Evolutionary conservation across 352 stramenopile species (phyloP).

Genomic region (Phytophthora tubulina): DNA sequence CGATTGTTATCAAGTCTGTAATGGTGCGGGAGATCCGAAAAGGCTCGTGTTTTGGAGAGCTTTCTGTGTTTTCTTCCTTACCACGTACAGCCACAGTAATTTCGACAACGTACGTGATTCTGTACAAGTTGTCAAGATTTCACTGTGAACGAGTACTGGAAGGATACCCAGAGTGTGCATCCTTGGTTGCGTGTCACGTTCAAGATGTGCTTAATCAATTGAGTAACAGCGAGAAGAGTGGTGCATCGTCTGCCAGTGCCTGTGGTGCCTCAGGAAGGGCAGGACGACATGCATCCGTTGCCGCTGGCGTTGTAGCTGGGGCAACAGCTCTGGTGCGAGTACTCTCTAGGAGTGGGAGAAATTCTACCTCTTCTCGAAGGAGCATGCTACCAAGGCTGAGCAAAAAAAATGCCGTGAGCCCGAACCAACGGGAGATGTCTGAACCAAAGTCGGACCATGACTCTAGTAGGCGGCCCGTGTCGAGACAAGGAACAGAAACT

Average conservation of each 20-base stretch:
- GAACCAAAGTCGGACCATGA: not conserved
- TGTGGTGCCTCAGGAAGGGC: not conserved
- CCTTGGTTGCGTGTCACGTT: slow-evolving; percentile 34
- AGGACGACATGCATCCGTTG: slow-evolving; percentile 9
- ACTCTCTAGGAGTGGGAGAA: slow-evolving; percentile 14
- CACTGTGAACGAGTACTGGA: slow-evolving; percentile 63
- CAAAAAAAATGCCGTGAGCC: slow-evolving; percentile 8
- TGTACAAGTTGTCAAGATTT: slow-evolving; percentile 73
- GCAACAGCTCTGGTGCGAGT: slow-evolving; percentile 10
- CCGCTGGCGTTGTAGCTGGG: slow-evolving; percentile 13
- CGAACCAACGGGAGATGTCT: not conserved
- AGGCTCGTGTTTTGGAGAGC: slow-evolving; percentile 70
- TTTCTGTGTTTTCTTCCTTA: slow-evolving; percentile 72
- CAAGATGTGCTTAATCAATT: slow-evolving; percentile 31
- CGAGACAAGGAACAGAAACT: not conserved
- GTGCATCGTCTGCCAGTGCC: not conserved
- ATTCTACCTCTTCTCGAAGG: not conserved
- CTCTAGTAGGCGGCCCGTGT: too few relatives aligned
- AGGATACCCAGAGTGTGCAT: slow-evolving; percentile 58
- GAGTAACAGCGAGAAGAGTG: not conserved
- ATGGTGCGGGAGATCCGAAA: slow-evolving; percentile 81
- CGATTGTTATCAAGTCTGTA: slow-evolving; percentile 60
- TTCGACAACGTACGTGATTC: slow-evolving; percentile 67
- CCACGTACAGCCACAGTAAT: slow-evolving; percentile 65
- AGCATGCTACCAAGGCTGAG: slow-evolving; percentile 3